phyloP scores from a whole-genome alignment of 108 stramenopile species.

The Cyclotella choctawhatcheeana region DNA sequence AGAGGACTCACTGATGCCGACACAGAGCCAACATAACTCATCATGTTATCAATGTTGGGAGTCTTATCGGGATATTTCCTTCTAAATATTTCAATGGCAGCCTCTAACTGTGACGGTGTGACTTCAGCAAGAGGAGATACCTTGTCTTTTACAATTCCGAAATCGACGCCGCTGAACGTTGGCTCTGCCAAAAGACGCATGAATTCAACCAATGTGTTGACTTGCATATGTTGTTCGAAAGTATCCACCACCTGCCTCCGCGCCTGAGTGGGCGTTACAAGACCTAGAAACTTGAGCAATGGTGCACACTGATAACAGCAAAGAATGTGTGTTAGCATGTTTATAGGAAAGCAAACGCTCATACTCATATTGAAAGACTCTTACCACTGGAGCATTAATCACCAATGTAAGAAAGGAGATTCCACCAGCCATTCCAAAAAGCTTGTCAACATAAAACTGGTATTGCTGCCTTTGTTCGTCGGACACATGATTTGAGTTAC shows the following conservation, averaged over 20 bases:
- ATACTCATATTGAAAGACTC: constrained; percentile 35
- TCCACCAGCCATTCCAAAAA: constrained; percentile 51
- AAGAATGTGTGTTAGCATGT: background rate
- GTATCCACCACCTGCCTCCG: constrained; percentile 20
- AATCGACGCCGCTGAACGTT: constrained; percentile 28
- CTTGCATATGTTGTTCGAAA: constrained; percentile 23
- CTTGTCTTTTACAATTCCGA: constrained; percentile 21
- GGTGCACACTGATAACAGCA: background rate
- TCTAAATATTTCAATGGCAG: constrained; percentile 15
- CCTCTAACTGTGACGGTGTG: constrained; percentile 20
- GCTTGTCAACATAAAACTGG: constrained; percentile 1
- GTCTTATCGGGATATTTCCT: constrained; percentile 15
- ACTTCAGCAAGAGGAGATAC: constrained; percentile 31
- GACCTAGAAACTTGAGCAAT: constrained; percentile 43
- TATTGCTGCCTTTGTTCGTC: background rate
- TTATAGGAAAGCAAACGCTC: constrained; percentile 31
- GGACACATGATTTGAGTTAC: background rate
- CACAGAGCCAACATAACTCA: background rate
- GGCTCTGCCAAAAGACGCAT: constrained; percentile 13
- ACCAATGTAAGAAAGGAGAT: constrained; percentile 67
- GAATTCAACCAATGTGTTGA: constrained; percentile 16
- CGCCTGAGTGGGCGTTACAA: constrained; percentile 18
- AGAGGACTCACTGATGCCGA: background rate
- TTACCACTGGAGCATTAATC: constrained; percentile 57
- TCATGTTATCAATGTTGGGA: constrained; percentile 10